phyloP scores from a whole-genome alignment of 208 protist genomes.

The Trypanosoma melophagium region DNA sequence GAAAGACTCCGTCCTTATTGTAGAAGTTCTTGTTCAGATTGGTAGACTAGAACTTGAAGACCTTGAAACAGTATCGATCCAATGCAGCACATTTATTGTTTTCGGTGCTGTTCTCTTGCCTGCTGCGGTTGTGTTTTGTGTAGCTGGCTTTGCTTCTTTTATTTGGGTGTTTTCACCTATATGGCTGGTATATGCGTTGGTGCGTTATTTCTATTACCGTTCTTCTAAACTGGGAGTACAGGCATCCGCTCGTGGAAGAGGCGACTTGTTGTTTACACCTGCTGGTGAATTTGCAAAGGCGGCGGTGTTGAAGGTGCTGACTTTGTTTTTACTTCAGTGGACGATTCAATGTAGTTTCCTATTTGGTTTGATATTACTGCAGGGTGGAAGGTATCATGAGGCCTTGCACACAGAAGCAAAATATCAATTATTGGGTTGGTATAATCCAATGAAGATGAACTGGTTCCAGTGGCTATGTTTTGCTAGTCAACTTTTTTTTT shows the following conservation, averaged over 20 bases:
- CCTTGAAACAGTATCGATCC: constrained; percentile 56
- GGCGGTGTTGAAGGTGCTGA: constrained; percentile 45
- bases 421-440: constrained; percentile 16
- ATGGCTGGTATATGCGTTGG: constrained; percentile 31
- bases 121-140: constrained; percentile 40
- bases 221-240: constrained; percentile 7
- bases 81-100: constrained; percentile 56
- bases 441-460: constrained; percentile 17
- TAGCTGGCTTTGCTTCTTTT: constrained; percentile 32
- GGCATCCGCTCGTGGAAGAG: constrained; percentile 10
- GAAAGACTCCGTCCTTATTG: constrained; percentile 51
- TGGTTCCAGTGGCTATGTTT: constrained; percentile 29
- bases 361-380: constrained; percentile 35
- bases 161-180: constrained; percentile 39
- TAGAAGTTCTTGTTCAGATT: constrained; percentile 54
- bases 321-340: constrained; percentile 48
- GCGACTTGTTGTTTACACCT: constrained; percentile 27
- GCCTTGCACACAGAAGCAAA: constrained; percentile 13
- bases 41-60: constrained; percentile 47
- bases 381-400: constrained; percentile 2
- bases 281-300: constrained; percentile 43
- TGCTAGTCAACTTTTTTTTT: constrained; percentile 33
- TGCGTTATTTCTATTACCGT: constrained; percentile 51
- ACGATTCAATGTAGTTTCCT: constrained; percentile 54
- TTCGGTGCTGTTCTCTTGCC: constrained; percentile 54